These are phyloP conservation scores for Colletotrichum abscissum DNA, from an alignment of 2,329 filamentous ascomycete species.

Conservation along the genomic window DNA sequence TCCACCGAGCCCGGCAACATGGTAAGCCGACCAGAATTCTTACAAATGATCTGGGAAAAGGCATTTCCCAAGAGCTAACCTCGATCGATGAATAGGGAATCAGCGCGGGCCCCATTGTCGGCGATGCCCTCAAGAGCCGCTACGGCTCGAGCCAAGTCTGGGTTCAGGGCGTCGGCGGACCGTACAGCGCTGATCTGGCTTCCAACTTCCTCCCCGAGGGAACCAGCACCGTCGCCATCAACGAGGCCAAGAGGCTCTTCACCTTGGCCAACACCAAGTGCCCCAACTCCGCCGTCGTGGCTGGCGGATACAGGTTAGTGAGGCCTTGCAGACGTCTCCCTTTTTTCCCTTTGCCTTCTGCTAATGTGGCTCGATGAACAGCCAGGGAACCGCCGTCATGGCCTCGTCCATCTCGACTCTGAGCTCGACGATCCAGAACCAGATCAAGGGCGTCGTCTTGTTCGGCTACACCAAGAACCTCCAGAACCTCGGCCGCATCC, in stretches of 20 bases:
- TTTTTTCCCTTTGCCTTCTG: neutral
- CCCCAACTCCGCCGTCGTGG: slow-evolving; percentile 53
- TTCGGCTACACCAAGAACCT: slow-evolving; percentile 57
- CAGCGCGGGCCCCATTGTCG: slow-evolving; percentile 44
- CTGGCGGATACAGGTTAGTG: slow-evolving; percentile 49
- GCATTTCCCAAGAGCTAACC: neutral
- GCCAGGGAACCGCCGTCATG: slow-evolving; percentile 58
- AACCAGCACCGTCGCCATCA: slow-evolving; percentile 50
- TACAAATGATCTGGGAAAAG: neutral
- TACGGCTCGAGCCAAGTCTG: slow-evolving; percentile 45
- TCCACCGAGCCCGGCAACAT: slow-evolving; percentile 53
- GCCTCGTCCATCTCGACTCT: slow-evolving; percentile 51
- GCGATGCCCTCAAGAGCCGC: slow-evolving; percentile 41
- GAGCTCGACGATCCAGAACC: slow-evolving; percentile 41
- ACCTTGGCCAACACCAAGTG: slow-evolving; percentile 53
- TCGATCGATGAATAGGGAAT: slow-evolving; percentile 38
- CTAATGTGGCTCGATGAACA: slow-evolving; percentile 30
- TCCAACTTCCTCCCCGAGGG: slow-evolving; percentile 52
- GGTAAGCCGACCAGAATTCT: slow-evolving; percentile 38
- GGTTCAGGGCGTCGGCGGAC: slow-evolving; percentile 56
- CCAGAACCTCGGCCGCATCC: slow-evolving; percentile 52
- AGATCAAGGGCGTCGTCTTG: slow-evolving; percentile 50
- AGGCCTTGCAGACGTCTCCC: no score
- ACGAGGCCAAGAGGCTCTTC: slow-evolving; percentile 53
- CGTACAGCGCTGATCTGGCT: slow-evolving; percentile 49